Base-by-base conservation (phyloP, 2,329 filamentous ascomycete genomes). In the Claviceps sp. region DNA sequence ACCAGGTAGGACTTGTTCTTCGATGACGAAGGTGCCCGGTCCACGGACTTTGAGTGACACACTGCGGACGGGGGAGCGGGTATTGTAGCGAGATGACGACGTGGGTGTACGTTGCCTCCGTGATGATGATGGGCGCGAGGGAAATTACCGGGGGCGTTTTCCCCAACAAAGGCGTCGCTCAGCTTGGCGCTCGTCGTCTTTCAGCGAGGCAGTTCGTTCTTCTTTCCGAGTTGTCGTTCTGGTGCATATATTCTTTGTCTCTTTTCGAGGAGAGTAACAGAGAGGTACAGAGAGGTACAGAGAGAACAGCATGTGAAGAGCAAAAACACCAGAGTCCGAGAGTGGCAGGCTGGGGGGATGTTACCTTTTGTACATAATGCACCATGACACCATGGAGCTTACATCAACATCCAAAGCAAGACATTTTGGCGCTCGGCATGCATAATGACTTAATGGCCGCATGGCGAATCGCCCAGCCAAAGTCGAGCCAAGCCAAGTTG, bases 1-100 rank as follows among this genome's bases (percentile, higher is more conserved):
- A 34, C 30, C 24, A 43, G 7, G 38, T 40, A 30, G 30, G 30
- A 34, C 9, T 34, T 34, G 30, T 34, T 26, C 9, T 30, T 18
- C 46, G 40, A 51, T 55, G 52, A 44, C 49, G 52, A 46, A 50
- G 46, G 49, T 46, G 30, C 46, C 41, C 22, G 37, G 24, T 34
- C 37, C 11, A 45, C 30, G 22, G 22, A 9, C 24, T 34, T 34
- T 34, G 9, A 45, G 24, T 16, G 43, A n/a, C 43, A 30, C 24
- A 24, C 20, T n/a, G n/a, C 30, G 9, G 30, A 34, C 30, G 30
- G 30, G 30, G 30, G 9, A 34, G 30, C 30, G 9, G 30, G 9
- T 34, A 34, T 34, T 34, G 30, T 34, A 34, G 30, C 7, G 11
- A 34, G 46, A n/a, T 18, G 30, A 47, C n/a, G 34, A 20, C 13